Percentiles rank a stretch among this genome's conserved stretches.
These are phyloP conservation scores for Baorangia bicolor DNA, from an alignment of 768 basidiomycete species.

Conservation along the genomic window DNA sequence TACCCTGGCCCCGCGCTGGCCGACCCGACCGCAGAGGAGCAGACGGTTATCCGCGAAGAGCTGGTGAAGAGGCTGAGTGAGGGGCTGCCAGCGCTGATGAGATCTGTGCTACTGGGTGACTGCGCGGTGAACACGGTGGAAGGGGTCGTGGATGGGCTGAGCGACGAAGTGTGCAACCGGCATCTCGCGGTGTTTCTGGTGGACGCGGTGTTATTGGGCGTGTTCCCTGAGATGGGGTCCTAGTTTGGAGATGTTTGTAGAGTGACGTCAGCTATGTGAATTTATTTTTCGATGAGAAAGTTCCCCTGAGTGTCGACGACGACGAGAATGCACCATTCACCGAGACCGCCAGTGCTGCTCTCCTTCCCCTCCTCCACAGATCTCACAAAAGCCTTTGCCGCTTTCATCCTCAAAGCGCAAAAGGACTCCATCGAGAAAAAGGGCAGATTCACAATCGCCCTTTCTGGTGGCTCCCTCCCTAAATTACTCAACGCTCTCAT, in stretches of 20 bases:
- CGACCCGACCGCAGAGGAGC: conserved; percentile 79
- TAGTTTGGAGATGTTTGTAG: conserved; percentile 26
- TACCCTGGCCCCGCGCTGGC: conserved; percentile 73
- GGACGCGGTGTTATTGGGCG: conserved; percentile 63
- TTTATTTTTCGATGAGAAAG: neutral
- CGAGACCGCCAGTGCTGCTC: conserved; percentile 67
- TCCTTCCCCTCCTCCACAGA: conserved; percentile 58
- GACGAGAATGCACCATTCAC: conserved; percentile 46
- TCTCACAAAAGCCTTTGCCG: conserved; percentile 67
- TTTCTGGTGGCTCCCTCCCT: conserved; percentile 93
- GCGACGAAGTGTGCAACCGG: conserved; percentile 67
- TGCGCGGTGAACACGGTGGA: conserved; percentile 48
- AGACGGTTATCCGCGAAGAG: conserved; percentile 49
- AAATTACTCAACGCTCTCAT: conserved; percentile 75
- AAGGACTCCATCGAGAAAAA: conserved; percentile 86
- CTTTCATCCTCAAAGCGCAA: conserved; percentile 85
- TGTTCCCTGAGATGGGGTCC: conserved; percentile 74
- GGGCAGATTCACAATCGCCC: conserved; percentile 87
- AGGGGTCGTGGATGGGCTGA: conserved; percentile 59
- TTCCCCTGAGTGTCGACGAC: conserved; percentile 20
- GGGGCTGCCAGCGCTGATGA: conserved; percentile 35
- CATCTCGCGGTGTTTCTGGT: conserved; percentile 75
- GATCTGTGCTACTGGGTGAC: conserved; percentile 43
- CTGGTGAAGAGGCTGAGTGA: conserved; percentile 41
- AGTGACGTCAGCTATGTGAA: conserved; percentile 21